Percentiles rank a stretch among this genome's conserved stretches.
Conservation (phyloP, 306 rosid genomes). For the Albizia julibrissin region DNA sequence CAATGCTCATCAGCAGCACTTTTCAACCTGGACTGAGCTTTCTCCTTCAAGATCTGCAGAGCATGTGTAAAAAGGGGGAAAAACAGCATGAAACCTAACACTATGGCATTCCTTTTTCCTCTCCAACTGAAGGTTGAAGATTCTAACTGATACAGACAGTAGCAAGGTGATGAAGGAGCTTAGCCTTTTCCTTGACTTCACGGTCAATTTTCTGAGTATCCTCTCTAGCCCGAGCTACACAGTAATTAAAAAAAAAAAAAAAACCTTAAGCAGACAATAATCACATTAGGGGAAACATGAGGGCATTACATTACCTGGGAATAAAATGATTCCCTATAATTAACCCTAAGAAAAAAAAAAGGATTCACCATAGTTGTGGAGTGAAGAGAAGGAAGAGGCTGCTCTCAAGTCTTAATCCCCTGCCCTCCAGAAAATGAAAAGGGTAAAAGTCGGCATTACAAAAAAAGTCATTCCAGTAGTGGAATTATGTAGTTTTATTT, state of each 20-base stretch:
- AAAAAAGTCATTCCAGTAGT: background rate
- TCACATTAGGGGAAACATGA: background rate
- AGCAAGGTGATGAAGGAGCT: slow-evolving; percentile 68
- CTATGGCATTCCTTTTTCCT: slow-evolving; percentile 27
- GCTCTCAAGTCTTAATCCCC: slow-evolving; percentile 12
- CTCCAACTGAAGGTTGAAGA: slow-evolving; percentile 23
- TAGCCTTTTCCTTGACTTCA: slow-evolving; percentile 78
- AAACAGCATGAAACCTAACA: slow-evolving; percentile 13
- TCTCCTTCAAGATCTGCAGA: slow-evolving; percentile 69
- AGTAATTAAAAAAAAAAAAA: slow-evolving; percentile 29
- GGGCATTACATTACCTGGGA: background rate
- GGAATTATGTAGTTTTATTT: background rate
- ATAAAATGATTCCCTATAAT: slow-evolving; percentile 17
- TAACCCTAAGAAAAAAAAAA: background rate
- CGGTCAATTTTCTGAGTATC: slow-evolving; percentile 84
- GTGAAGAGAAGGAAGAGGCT: slow-evolving; percentile 1
- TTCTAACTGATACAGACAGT: slow-evolving; percentile 52
- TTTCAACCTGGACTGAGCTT: slow-evolving; percentile 77
- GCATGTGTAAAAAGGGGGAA: background rate
- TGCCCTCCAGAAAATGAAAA: slow-evolving; percentile 10
- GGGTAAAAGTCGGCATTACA: slow-evolving; percentile 4
- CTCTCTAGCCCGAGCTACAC: slow-evolving; percentile 87
- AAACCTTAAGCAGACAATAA: slow-evolving; percentile 16
- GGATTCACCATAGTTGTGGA: slow-evolving; percentile 3
- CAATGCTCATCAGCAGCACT: slow-evolving; percentile 92